Conservation (phyloP, 768 basidiomycete species). For the Kockovaella imperatae region DNA sequence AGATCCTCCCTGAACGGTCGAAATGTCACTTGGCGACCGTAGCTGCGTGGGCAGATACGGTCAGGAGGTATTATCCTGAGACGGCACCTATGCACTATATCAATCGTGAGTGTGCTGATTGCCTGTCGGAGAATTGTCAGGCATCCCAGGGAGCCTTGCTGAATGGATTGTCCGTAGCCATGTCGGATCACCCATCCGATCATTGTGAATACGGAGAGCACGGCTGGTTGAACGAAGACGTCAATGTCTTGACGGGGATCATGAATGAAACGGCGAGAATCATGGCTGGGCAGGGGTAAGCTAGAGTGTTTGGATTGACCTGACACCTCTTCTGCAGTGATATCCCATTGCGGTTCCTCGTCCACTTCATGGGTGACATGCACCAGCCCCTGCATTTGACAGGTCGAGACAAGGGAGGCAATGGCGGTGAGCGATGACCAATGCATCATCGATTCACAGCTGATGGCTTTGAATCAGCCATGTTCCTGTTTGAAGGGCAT, state of each 20-base stretch:
- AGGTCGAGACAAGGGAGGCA: conserved; percentile 80
- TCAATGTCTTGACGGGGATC: conserved; percentile 70
- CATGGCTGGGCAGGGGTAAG: conserved; percentile 41
- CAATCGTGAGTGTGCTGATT: conserved; percentile 30
- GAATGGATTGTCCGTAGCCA: conserved; percentile 31
- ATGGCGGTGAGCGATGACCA: conserved; percentile 49
- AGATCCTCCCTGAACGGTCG: conserved; percentile 55
- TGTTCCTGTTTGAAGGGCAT: conserved; percentile 65
- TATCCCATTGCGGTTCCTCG: conserved; percentile 82
- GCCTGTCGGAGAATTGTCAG: not conserved
- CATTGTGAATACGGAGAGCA: conserved; percentile 65
- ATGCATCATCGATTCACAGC: not conserved
- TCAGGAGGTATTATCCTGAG: conserved; percentile 47
- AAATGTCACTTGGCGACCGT: conserved; percentile 73
- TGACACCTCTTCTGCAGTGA: conserved; percentile 45
- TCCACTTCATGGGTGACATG: conserved; percentile 89
- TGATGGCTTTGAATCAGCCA: conserved; percentile 42
- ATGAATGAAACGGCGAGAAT: conserved; percentile 65
- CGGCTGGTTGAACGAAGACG: conserved; percentile 56
- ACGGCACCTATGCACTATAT: conserved; percentile 44
- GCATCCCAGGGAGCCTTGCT: not conserved
- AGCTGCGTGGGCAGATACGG: conserved; percentile 79
- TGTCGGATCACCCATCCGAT: conserved; percentile 68
- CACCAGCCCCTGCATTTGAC: conserved; percentile 90
- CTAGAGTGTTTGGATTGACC: not conserved